Base-by-base conservation (phyloP, 306 rosid genomes). In the Quercus aquifolioides region DNA sequence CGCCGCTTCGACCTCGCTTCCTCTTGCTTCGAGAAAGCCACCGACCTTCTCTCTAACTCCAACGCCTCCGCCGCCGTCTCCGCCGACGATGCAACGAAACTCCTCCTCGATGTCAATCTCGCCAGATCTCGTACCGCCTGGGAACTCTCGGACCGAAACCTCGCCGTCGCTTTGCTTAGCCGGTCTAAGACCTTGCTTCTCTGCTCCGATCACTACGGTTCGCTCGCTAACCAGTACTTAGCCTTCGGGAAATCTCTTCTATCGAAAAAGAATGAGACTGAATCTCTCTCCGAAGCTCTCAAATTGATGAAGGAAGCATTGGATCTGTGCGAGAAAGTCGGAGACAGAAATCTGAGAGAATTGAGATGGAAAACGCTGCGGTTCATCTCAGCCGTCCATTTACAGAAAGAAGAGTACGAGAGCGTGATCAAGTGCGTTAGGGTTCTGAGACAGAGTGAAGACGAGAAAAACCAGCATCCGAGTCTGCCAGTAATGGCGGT, bases 401-500 rank as follows among this genome's bases (percentile, higher is more conserved):
- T 95, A 65, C 99, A 92, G 86, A 87, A 83, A 74, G 94, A 84
- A 19, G 99, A 95, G 57, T 92, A 81, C 62, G 96, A 95, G 69
- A 89, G 96, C 63, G 99, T 90, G 54, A 76, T 95, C 49, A 95
- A 92, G 84, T 95, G 99, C 55, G 92, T 95, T 78, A 91, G 89
- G 90, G 92, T 92, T 74, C 77, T 95, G 84, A 88, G 98, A 80
- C 97, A 92, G 23, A 86, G 79, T 55, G 97, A 87, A 18, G 83
- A 85, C 25, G 98, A 89, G 72, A 95, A 92, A 14, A 84, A 88
- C 14, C 84, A 82, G 55, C 99, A 95, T 72, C 99, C 97, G 10
- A 95, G 99, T 74, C 77, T 95, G n/a, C 84, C 97, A 3, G 98
- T 95, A 38, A 75, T 95, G 87, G 96, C 99, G 2, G 90, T 95